These are phyloP conservation scores for Botrytis cinerea DNA, from an alignment of 2,329 filamentous ascomycete genomes.

Conservation along the genomic window DNA sequence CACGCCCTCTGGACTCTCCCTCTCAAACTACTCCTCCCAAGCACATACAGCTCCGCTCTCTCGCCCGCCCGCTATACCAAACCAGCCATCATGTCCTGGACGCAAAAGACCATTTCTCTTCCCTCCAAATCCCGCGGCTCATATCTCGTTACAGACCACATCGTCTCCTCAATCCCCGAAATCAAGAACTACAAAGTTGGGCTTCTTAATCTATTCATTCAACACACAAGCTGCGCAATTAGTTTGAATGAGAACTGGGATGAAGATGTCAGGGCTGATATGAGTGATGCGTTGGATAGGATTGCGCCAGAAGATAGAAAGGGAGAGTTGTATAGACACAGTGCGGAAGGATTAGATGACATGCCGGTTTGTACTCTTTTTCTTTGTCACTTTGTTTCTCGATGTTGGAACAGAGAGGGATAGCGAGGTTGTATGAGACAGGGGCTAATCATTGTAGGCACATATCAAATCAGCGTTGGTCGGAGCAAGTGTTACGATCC, in stretches of 20 bases:
- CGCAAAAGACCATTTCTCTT: conserved; percentile 81
- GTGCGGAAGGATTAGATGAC: conserved; percentile 85
- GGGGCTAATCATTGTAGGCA: conserved; percentile 52
- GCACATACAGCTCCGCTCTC: conserved; percentile 41
- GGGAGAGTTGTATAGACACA: conserved; percentile 79
- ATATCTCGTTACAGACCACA: conserved; percentile 83
- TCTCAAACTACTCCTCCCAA: conserved; percentile 44
- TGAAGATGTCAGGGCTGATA: conserved; percentile 77
- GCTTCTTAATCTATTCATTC: conserved; percentile 84
- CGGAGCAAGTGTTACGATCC: conserved; percentile 86
- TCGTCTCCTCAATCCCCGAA: conserved; percentile 73
- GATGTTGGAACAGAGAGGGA: too few relatives aligned
- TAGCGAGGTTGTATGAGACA: not conserved
- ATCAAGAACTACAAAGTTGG: conserved; percentile 82
- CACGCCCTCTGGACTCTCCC: conserved; percentile 55
- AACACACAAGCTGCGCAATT: conserved; percentile 91
- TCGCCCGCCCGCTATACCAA: conserved; percentile 43
- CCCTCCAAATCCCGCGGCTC: conserved; percentile 76
- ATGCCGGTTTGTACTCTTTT: conserved; percentile 69
- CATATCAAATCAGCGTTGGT: conserved; percentile 92
- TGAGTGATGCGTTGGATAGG: conserved; percentile 90
- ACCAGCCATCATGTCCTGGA: conserved; percentile 63
- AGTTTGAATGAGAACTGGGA: conserved; percentile 93
- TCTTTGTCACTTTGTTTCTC: not conserved
- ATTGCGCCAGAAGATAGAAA: conserved; percentile 82